A percentile compares a stretch with the other conserved stretches of the same genome.
Conservation (phyloP, 2,329 filamentous ascomycete genomes). For the Catunica adiposa region DNA sequence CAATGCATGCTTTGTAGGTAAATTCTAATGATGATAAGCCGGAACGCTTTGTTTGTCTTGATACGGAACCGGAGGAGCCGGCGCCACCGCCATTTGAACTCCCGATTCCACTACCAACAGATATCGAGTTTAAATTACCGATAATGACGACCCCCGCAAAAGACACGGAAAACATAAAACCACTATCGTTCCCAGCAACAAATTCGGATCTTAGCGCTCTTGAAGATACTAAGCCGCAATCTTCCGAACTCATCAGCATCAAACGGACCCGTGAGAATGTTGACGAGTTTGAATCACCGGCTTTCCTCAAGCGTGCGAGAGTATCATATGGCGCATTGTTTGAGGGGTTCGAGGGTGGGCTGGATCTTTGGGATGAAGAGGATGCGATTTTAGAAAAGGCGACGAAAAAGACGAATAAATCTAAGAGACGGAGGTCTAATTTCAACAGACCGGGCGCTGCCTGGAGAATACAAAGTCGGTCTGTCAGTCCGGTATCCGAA, state of each 20-base stretch:
- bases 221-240: constrained; percentile 1
- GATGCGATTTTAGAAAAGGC: constrained; percentile 21
- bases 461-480: constrained; percentile 61
- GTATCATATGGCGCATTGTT: constrained; percentile 53
- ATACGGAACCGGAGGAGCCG: constrained; percentile 20
- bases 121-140: constrained; percentile 9
- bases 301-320: constrained; percentile 57
- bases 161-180: background rate
- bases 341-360: constrained; percentile 44
- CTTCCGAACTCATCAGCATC: background rate
- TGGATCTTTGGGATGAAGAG: constrained; percentile 57
- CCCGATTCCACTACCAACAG: constrained; percentile 9
- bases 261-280: constrained; percentile 21
- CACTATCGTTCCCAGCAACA: constrained; percentile 9
- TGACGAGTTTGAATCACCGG: constrained; percentile 56
- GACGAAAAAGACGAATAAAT: constrained; percentile 37
- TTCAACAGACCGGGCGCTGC: constrained; percentile 42
- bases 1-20: background rate
- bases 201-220: constrained; percentile 5
- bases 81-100: constrained; percentile 16
- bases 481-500: constrained; percentile 47
- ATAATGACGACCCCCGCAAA: constrained; percentile 15
- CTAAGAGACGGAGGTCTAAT: constrained; percentile 20
- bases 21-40: constrained; percentile 7
- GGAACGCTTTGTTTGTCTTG: constrained; percentile 35